Evolutionary conservation across 345 rosid species (phyloP).

Genomic region (Gossypium bickii): DNA sequence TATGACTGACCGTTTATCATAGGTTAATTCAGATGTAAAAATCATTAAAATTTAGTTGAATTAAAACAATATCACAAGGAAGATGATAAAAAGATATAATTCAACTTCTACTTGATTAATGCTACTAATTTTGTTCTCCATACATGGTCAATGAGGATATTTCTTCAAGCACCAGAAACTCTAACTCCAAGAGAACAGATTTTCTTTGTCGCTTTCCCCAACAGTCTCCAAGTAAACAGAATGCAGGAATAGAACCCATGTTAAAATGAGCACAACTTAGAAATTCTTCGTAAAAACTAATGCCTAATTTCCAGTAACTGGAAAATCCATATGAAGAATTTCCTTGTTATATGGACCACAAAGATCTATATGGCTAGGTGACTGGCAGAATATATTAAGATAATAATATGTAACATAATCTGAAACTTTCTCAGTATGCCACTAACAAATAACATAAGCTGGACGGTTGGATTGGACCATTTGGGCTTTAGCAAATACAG

Average conservation of each 20-base stretch:
- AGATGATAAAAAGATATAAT: not conserved
- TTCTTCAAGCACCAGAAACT: not conserved
- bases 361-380: not conserved
- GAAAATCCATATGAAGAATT: not conserved
- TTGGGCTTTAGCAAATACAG: not conserved
- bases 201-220: not conserved
- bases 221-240: not conserved
- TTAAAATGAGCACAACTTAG: not conserved
- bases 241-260: slow-evolving; percentile 1
- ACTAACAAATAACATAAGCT: not conserved
- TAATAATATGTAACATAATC: not conserved
- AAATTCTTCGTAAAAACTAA: not conserved
- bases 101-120: not conserved
- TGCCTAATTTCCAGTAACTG: not conserved
- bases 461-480: not conserved
- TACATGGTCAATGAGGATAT: not conserved
- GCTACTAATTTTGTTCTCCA: not conserved
- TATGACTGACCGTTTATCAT: not conserved
- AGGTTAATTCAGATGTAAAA: not conserved
- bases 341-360: slow-evolving; percentile 1
- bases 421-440: not conserved
- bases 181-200: not conserved
- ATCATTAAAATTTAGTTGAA: not conserved
- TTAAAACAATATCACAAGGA: not conserved
- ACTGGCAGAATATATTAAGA: not conserved